These are phyloP conservation scores for Agrostemma githago DNA, from an alignment of 148 eudicot genomes.

Conservation along the genomic window DNA sequence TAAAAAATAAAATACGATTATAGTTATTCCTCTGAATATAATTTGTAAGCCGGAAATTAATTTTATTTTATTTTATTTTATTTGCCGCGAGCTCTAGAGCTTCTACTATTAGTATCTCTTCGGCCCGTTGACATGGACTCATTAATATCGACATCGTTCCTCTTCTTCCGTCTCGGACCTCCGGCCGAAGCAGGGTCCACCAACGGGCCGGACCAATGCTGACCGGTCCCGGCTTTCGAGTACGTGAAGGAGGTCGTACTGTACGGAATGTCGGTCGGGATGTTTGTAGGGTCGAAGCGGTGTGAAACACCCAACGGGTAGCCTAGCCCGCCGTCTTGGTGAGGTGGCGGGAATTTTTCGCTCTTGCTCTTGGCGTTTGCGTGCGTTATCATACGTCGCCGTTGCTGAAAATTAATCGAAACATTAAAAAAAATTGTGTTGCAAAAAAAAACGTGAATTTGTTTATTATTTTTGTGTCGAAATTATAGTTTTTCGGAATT, in stretches of 20 bases:
- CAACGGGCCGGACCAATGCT: conserved; percentile 94
- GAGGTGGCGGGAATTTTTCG: conserved; percentile 98
- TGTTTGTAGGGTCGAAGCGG: conserved; percentile 65
- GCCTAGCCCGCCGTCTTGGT: conserved; percentile 92
- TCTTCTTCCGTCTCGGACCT: conserved; percentile 56
- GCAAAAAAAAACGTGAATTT: not conserved
- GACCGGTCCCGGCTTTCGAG: conserved; percentile 61
- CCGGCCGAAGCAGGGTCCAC: conserved; percentile 64
- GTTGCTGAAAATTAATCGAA: conserved; percentile 35
- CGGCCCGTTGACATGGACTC: conserved; percentile 29
- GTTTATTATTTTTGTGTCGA: no score
- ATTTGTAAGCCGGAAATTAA: conserved; percentile 13
- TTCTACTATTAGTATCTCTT: conserved; percentile 30
- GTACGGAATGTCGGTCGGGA: conserved; percentile 78
- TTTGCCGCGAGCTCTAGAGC: conserved; percentile 33
- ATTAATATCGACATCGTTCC: conserved; percentile 30
- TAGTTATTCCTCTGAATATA: conserved; percentile 35
- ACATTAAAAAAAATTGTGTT: not conserved
- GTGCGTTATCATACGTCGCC: conserved; percentile 78
- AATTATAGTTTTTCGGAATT: no score
- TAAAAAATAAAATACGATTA: conserved; percentile 16
- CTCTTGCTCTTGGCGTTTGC: conserved; percentile 98
- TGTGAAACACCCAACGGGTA: conserved; percentile 86
- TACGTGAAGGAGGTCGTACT: conserved; percentile 65
- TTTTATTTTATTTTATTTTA: conserved; percentile 18